Percentiles rank a stretch among this genome's conserved stretches.
phyloP scores from a whole-genome alignment of 768 basidiomycete species.

The Termitomyces sp. region DNA sequence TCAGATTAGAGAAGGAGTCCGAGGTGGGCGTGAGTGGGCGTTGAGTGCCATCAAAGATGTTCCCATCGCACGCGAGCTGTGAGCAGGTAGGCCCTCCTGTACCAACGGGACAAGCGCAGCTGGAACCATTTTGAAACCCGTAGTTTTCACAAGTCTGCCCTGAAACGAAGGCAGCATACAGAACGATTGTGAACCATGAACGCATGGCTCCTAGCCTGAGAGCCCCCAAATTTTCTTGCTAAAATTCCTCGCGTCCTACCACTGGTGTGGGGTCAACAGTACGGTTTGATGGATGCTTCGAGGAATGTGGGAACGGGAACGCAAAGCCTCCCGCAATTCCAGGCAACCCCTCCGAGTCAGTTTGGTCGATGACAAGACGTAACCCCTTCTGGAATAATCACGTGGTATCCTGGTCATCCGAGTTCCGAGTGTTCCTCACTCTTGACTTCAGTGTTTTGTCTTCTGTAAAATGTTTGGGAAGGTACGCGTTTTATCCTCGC shows the following conservation, averaged over 20 bases:
- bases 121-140: constrained; percentile 50
- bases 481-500: constrained; percentile 21
- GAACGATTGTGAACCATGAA: constrained; percentile 12
- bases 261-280: neutral
- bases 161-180: constrained; percentile 18
- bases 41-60: constrained; percentile 67
- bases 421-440: neutral
- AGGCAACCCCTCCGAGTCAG: too few relatives aligned
- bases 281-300: neutral
- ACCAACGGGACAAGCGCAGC: constrained; percentile 77
- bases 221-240: neutral
- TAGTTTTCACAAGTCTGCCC: constrained; percentile 68
- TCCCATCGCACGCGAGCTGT: constrained; percentile 74
- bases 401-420: neutral
- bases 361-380: too few relatives aligned
- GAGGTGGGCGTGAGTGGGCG: constrained; percentile 46
- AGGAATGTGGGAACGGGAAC: neutral
- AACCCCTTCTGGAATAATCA: neutral
- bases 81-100: constrained; percentile 73
- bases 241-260: neutral
- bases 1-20: constrained; percentile 58
- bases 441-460: neutral
- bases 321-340: too few relatives aligned
- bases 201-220: neutral
- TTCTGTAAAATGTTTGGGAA: constrained; percentile 37